Evolutionary conservation across 352 stramenopile genomes (phyloP), one percentile per base, ranked within the genome.

Genomic region (Globisporangium spiculum): DNA sequence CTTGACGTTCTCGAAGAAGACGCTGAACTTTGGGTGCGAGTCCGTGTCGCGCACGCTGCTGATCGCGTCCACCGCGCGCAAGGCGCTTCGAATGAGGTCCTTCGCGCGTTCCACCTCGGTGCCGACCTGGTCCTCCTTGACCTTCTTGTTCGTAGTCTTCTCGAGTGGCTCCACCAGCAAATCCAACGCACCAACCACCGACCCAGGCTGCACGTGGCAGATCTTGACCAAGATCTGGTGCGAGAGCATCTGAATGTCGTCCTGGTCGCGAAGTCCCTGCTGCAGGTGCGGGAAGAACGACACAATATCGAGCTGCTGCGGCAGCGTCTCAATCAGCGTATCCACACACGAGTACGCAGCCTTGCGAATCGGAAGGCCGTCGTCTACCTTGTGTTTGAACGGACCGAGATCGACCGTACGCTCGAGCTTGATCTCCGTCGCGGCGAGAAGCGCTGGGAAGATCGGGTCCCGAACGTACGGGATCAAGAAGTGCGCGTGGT

Each of bases 311-410:
- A 99, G 70, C 65, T 93, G 91, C 57, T 96, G 81, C 8, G 96
- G 96, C 6, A 98, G 81, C 58, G 92, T 93, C 63, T 99, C 96
- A 10, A 99, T 78, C 52, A 98, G 89, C 10, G 97, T 99, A 68
- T 98, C 93, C 38, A 99, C 88, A 72, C 97, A 98, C 27, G 94
- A 92, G 58, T 99, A 97, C 9, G 96, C 87, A 32, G 97, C 93
- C 75, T 97, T 97, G 50, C 89, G 89, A 56, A 97, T 74, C 56
- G 87, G 83, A 16, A 97, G 75, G 1, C 86, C 89, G 73, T 97
- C 89, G 62, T 97, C 89, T 34, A 99, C 97, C 67, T 97, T 99
- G 75, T 99, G 97, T 74, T 99, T 99, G 81, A 99, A 99, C 24
- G 98, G 98, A 62, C 98, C 98, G 60, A 99, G 86, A 76, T 99